Evolutionary conservation across 192 early-diverging fungal genomes (phyloP).

Genomic region (Chytriomyces confervae): DNA sequence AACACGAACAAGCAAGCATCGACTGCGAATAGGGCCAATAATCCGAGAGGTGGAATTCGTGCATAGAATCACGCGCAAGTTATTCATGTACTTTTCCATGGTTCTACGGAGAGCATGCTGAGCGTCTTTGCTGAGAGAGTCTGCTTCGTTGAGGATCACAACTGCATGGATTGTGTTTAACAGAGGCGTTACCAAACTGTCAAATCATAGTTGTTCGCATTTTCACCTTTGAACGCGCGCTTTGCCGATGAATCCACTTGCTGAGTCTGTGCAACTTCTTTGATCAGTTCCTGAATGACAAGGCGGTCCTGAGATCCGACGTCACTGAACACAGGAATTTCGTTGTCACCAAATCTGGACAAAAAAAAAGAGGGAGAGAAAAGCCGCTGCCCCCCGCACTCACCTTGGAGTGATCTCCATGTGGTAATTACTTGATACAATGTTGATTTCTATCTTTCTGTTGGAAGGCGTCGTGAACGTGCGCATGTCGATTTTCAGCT

Average conservation of each 20-base stretch:
- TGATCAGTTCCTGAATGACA: constrained; percentile 93
- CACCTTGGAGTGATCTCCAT: constrained; percentile 95
- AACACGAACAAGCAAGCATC: constrained; percentile 90
- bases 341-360: not conserved
- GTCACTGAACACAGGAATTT: constrained; percentile 63
- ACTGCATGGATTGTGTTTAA: constrained; percentile 53
- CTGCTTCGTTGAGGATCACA: constrained; percentile 94
- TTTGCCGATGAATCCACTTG: constrained; percentile 82
- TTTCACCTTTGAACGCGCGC: constrained; percentile 83
- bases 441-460: constrained; percentile 83
- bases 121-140: constrained; percentile 84
- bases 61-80: constrained; percentile 92
- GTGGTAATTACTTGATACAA: constrained; percentile 94
- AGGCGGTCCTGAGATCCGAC: constrained; percentile 93
- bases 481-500: constrained; percentile 91
- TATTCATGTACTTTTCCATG: constrained; percentile 98
- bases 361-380: not conserved
- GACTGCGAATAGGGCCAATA: constrained; percentile 88
- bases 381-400: not conserved
- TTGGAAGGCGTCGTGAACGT: constrained; percentile 83
- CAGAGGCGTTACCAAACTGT: not conserved
- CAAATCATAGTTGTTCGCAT: not conserved
- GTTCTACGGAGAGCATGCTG: constrained; percentile 97
- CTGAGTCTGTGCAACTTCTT: constrained; percentile 95
- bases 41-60: constrained; percentile 88